These are phyloP conservation scores for Caloboletus firmus DNA, from an alignment of 1,284 basidiomycete genomes.

Conservation along the genomic window DNA sequence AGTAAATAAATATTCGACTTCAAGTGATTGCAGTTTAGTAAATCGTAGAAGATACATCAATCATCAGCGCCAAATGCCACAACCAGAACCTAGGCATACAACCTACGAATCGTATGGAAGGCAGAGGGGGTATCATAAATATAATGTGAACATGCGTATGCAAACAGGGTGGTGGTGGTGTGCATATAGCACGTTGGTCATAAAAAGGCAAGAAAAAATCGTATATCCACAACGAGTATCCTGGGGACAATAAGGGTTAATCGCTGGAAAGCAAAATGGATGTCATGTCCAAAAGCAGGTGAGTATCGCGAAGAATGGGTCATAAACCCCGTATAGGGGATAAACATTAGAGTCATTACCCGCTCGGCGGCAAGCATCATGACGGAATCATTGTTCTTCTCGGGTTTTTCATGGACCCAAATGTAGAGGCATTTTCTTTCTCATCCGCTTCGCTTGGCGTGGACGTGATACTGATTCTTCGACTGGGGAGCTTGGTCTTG, in stretches of 20 bases:
- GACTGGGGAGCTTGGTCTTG: conserved; percentile 15
- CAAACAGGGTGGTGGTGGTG: conserved; percentile 1
- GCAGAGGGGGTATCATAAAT: conserved; percentile 17
- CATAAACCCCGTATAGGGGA: conserved; percentile 1
- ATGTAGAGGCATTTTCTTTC: conserved; percentile 24
- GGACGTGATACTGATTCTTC: conserved; percentile 24
- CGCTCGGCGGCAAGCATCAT: conserved; percentile 7
- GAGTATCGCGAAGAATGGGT: conserved; percentile 5
- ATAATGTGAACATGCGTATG: conserved; percentile 12
- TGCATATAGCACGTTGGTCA: conserved; percentile 3
- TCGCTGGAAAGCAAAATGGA: conserved; percentile 8
- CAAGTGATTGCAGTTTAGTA: neutral
- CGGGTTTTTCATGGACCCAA: conserved; percentile 12
- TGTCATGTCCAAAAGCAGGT: conserved; percentile 16
- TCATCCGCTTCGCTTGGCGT: conserved; percentile 26
- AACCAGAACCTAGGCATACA: conserved; percentile 23
- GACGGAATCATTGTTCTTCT: conserved; percentile 22
- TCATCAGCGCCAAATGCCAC: conserved; percentile 3
- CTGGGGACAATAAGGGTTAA: conserved; percentile 6
- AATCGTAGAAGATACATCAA: conserved; percentile 17
- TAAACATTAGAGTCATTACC: conserved; percentile 11
- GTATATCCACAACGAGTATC: conserved; percentile 8
- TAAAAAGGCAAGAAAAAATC: neutral
- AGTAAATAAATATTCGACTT: neutral
- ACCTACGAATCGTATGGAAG: conserved; percentile 12